Evolutionary conservation across 805 yeast species (phyloP), one percentile per base, ranked within the genome.

Genomic region (Wickerhamiella brachini): DNA sequence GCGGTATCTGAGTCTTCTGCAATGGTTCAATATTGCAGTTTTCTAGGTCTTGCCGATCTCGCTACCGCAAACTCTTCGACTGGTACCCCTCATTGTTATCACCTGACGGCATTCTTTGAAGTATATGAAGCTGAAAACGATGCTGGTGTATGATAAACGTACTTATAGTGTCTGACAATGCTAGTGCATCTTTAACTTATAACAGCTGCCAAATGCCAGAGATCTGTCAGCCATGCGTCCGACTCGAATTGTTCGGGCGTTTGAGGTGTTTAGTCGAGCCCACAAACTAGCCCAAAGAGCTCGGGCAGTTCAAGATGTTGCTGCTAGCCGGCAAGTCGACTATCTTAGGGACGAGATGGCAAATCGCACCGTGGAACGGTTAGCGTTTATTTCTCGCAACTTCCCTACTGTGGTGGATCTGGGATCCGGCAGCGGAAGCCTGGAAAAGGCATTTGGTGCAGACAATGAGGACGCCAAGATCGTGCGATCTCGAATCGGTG

Each of bases 291-390:
- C 72, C n/a, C 95, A 86, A 57, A 67, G 85, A 45, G 70, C 76
- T 22, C 61, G 75, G 6, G 77, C 83, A 0, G 77, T 80, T 0
- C 45, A 50, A 5, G 64, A 74, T 22, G 65, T 67, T 18, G 76
- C 74, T 3, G 68, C 68, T 9, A 73, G 81, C 15, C 67, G 79
- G 18, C 70, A 75, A 55, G 84, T 76, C 10, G 94, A 86, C 56
- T 86, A 85, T 59, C 66, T 86, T 23, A 71, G 88, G 43, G 80
- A 82, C 59, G 93, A 85, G 62, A 78, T 84, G 7, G 88, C 93
- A 0, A 61, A 71, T 22, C 75, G 85, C 49, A 80, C 88, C 9
- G 77, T 85, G 23, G 94, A 85, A 55, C 71, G 95, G 56, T 65
- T 86, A 49, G 80, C 87, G 2, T 82, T 84, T 63, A 75, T 86